A percentile compares a stretch with the other conserved stretches of the same genome.
These are phyloP conservation scores for Coniella vitis DNA, from an alignment of 2,329 filamentous ascomycete genomes.

Conservation along the genomic window DNA sequence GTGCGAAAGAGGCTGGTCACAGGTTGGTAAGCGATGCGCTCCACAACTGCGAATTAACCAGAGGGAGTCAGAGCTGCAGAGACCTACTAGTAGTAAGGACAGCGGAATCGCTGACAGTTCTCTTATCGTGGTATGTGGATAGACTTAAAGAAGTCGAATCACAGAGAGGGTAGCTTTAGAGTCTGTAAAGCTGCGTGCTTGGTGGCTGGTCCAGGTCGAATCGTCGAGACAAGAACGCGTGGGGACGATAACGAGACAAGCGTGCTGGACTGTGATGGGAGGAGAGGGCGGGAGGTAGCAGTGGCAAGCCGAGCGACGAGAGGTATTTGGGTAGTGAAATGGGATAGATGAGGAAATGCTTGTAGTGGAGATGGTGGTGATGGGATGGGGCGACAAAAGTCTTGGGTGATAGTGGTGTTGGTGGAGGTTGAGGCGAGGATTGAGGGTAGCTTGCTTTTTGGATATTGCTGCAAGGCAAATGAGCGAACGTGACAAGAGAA, in stretches of 20 bases:
- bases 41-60: too few relatives aligned
- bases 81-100: not conserved
- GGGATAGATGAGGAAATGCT: not conserved
- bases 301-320: not conserved
- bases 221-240: not conserved
- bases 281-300: not conserved
- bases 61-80: not conserved
- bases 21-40: too few relatives aligned
- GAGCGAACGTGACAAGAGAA: not conserved
- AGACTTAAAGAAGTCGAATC: not conserved
- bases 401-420: not conserved
- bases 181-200: not conserved
- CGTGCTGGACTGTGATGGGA: not conserved
- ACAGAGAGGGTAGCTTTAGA: not conserved
- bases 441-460: not conserved
- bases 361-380: not conserved
- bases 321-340: not conserved
- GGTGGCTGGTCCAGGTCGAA: not conserved
- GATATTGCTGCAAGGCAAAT: not conserved
- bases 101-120: not conserved
- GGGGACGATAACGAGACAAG: conserved; percentile 1
- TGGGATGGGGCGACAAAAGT: not conserved
- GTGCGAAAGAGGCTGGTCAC: too few relatives aligned
- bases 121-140: not conserved
- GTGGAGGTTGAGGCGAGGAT: not conserved